Conservation (phyloP, 257 asterid genomes). For the Penstemon davidsonii region DNA sequence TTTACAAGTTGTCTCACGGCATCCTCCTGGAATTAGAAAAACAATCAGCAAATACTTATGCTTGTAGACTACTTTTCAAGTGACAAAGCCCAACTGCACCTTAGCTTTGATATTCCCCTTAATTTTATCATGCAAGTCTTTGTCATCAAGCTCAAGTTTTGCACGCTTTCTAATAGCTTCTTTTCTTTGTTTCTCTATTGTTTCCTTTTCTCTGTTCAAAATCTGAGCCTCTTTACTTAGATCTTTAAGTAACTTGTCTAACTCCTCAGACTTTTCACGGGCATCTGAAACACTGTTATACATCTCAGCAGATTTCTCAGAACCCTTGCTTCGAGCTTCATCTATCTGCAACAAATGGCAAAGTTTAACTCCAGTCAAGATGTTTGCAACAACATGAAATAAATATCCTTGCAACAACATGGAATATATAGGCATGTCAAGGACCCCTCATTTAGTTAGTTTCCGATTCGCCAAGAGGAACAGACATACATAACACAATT, state of each 20-base stretch:
- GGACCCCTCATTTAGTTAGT: neutral
- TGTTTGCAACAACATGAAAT: conserved; percentile 4
- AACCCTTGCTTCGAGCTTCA: conserved; percentile 61
- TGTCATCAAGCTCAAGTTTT: conserved; percentile 86
- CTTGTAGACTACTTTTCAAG: conserved; percentile 19
- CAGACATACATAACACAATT: no score
- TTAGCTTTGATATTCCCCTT: conserved; percentile 67
- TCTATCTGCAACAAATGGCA: conserved; percentile 64
- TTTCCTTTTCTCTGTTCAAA: conserved; percentile 80
- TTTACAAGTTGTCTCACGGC: conserved; percentile 73
- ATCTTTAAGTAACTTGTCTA: conserved; percentile 77
- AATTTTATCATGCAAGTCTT: conserved; percentile 83
- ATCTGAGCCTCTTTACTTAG: conserved; percentile 76
- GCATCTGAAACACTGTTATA: conserved; percentile 69
- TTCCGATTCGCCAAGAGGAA: no score
- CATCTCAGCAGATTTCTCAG: conserved; percentile 70
- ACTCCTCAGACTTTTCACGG: conserved; percentile 81
- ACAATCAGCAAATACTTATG: conserved; percentile 30
- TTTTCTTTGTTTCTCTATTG: conserved; percentile 75
- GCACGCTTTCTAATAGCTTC: conserved; percentile 90
- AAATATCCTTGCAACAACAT: neutral
- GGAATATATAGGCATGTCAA: conserved; percentile 15
- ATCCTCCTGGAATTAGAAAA: conserved; percentile 66
- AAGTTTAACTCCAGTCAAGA: conserved; percentile 16
- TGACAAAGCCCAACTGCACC: conserved; percentile 44